These are phyloP conservation scores for Selenicereus undatus DNA, from an alignment of 148 eudicot genomes.

Conservation along the genomic window DNA sequence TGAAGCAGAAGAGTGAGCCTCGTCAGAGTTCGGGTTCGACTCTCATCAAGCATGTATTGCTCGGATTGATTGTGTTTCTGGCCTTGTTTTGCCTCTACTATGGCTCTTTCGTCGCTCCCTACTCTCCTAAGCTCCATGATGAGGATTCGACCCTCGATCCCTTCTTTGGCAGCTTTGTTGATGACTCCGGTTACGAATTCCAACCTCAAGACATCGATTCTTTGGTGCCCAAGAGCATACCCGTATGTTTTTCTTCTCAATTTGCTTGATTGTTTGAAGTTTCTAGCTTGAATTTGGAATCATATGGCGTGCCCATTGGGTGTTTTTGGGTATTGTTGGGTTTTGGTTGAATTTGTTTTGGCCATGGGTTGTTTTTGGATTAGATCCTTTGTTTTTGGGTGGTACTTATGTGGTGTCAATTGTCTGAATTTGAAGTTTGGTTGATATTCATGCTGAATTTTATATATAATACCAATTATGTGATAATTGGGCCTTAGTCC, in stretches of 20 bases:
- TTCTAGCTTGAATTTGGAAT: neutral
- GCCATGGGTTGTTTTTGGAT: neutral
- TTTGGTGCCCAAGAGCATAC: conserved; percentile 47
- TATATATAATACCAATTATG: neutral
- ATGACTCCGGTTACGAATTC: conserved; percentile 21
- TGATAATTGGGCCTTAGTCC: neutral
- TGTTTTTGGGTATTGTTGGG: neutral
- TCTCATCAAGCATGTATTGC: conserved; percentile 41
- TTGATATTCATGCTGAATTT: neutral
- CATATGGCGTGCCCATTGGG: neutral
- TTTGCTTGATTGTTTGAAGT: neutral
- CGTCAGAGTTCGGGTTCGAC: conserved; percentile 8
- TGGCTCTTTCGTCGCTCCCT: conserved; percentile 39
- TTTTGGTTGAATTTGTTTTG: neutral
- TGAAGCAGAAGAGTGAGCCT: conserved; percentile 44
- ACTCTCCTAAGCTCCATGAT: conserved; percentile 28
- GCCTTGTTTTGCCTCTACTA: conserved; percentile 53
- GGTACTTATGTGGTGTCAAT: neutral
- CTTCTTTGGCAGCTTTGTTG: conserved; percentile 31
- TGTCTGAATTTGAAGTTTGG: neutral
- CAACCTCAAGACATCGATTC: conserved; percentile 41
- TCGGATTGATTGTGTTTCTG: conserved; percentile 41
- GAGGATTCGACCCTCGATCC: conserved; percentile 33
- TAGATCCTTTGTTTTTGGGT: neutral
- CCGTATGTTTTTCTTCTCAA: conserved; percentile 33